Conservation (phyloP, 2,329 filamentous ascomycete species). For the Cladophialophora yegresii region DNA sequence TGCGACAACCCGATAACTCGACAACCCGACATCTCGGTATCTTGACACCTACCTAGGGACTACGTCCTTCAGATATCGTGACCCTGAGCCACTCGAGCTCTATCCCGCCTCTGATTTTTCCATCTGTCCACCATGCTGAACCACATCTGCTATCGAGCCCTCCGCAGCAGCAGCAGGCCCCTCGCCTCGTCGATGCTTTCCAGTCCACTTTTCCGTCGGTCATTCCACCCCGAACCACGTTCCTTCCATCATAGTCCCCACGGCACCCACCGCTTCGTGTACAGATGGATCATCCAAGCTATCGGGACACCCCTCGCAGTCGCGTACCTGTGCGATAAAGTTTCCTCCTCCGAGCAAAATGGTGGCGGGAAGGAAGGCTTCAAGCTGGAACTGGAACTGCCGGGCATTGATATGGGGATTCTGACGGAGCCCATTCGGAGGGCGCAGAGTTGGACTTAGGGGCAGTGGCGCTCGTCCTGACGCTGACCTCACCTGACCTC, state of each 20-base stretch:
- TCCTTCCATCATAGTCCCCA: conserved; percentile 24
- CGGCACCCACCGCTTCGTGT: conserved; percentile 26
- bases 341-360: conserved; percentile 20
- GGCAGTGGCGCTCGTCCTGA: conserved; percentile 9
- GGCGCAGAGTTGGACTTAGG: conserved; percentile 23
- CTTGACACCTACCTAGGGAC: background rate
- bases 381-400: conserved; percentile 20
- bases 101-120: background rate
- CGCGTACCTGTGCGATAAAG: conserved; percentile 27
- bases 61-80: background rate
- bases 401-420: conserved; percentile 20
- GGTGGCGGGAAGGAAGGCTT: conserved; percentile 20
- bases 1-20: background rate
- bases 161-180: background rate
- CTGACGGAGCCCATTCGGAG: conserved; percentile 25
- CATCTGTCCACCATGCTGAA: background rate
- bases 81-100: background rate
- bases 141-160: background rate
- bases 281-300: conserved; percentile 29
- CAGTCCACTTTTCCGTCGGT: background rate
- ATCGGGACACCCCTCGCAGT: conserved; percentile 26
- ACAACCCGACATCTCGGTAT: background rate
- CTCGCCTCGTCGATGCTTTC: background rate
- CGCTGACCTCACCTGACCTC: too few species aligned
- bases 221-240: conserved; percentile 26